These are phyloP conservation scores for Exidia glandulosa DNA, from an alignment of 768 basidiomycete genomes.

Conservation along the genomic window DNA sequence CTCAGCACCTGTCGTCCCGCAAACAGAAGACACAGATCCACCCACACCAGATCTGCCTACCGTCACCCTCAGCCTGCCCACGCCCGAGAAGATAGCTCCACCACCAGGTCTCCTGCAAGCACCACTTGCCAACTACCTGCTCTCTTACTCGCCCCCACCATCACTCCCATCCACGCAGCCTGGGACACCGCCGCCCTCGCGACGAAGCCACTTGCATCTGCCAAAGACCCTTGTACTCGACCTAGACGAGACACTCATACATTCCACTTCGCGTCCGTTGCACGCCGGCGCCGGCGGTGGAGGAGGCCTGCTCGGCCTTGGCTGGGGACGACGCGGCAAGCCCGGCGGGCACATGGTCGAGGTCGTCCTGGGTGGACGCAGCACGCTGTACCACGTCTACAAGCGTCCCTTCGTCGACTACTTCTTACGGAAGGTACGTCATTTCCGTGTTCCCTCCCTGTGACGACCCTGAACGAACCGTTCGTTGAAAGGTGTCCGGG, in stretches of 20 bases:
- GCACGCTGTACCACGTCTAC: conserved; percentile 94
- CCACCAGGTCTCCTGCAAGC: too few species aligned
- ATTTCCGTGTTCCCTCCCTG: not conserved
- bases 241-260: conserved; percentile 96
- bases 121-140: conserved; percentile 6
- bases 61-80: not conserved
- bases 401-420: conserved; percentile 97
- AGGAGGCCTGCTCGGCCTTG: conserved; percentile 46
- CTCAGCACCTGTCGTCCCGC: too few species aligned
- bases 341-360: conserved; percentile 82
- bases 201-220: conserved; percentile 59
- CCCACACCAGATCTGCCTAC: conserved; percentile 12
- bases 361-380: conserved; percentile 78
- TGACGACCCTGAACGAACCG: too few species aligned
- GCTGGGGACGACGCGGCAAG: conserved; percentile 45
- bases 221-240: conserved; percentile 96
- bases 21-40: conserved; percentile 12
- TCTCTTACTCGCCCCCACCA: conserved; percentile 7
- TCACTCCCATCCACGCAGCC: conserved; percentile 14
- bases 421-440: conserved; percentile 70
- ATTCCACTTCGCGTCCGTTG: conserved; percentile 83
- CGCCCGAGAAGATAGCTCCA: not conserved
- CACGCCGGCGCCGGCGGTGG: conserved; percentile 24
- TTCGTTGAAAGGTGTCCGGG: conserved; percentile 76
- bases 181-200: conserved; percentile 39